These are phyloP conservation scores for Calonectria pseudoturangicola DNA, from an alignment of 2,329 filamentous ascomycete species.

Conservation along the genomic window DNA sequence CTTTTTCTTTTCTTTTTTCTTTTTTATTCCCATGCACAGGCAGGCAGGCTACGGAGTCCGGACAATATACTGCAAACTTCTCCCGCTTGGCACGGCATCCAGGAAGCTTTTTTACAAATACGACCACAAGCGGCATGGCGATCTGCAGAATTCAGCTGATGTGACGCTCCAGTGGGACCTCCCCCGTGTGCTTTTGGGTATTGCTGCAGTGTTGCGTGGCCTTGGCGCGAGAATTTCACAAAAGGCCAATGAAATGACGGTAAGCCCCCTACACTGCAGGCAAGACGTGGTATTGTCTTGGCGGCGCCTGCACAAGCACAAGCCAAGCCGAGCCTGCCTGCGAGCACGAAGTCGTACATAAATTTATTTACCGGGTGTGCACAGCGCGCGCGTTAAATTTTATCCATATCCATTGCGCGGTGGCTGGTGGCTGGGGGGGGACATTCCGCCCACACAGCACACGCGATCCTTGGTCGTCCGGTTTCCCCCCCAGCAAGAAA, in stretches of 20 bases:
- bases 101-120: not conserved
- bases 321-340: too few species aligned
- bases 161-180: not conserved
- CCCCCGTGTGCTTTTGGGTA: not conserved
- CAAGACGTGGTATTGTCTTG: not conserved
- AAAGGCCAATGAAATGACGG: not conserved
- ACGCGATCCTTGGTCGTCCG: too few species aligned
- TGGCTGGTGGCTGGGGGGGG: too few species aligned
- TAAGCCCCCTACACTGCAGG: not conserved
- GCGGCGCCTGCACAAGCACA: not conserved
- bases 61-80: not conserved
- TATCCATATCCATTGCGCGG: too few species aligned
- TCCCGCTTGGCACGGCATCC: not conserved
- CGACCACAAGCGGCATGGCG: not conserved
- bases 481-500: too few species aligned
- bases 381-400: too few species aligned
- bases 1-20: not conserved
- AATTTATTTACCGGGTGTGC: not conserved
- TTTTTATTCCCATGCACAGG: too few species aligned
- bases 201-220: constrained; percentile 9
- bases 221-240: not conserved
- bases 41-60: too few species aligned
- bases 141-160: constrained; percentile 21
- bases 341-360: not conserved
- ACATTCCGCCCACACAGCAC: too few species aligned